Evolutionary conservation across 2,329 filamentous ascomycete species (phyloP).

Genomic region (Fusarium brachygibbosum): DNA sequence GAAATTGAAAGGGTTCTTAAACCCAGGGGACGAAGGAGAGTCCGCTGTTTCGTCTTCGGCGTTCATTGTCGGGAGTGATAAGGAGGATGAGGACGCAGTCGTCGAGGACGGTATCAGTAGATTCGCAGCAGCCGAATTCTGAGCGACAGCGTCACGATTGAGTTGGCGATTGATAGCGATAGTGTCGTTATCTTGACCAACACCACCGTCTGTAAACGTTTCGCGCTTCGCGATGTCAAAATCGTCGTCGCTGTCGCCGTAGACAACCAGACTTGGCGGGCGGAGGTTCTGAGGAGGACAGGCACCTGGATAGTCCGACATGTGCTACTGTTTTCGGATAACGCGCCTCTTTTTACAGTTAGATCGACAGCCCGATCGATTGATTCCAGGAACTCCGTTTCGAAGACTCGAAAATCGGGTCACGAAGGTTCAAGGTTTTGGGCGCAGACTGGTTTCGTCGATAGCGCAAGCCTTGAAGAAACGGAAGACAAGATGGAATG

Average conservation of each 20-base stretch:
- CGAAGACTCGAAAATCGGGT: conserved; percentile 9
- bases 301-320: conserved; percentile 43
- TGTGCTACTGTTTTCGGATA: conserved; percentile 41
- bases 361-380: conserved; percentile 19
- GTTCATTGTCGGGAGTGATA: conserved; percentile 39
- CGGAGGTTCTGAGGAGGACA: conserved; percentile 41
- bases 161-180: conserved; percentile 29
- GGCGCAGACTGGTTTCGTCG: conserved; percentile 32
- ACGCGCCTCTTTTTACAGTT: conserved; percentile 33
- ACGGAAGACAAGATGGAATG: conserved; percentile 34
- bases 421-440: conserved; percentile 21
- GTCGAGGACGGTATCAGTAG: conserved; percentile 37
- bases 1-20: conserved; percentile 90
- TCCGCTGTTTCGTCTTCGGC: conserved; percentile 33
- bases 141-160: conserved; percentile 33
- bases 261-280: conserved; percentile 48
- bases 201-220: conserved; percentile 23
- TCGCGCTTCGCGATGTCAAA: conserved; percentile 10
- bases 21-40: conserved; percentile 45
- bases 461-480: conserved; percentile 28
- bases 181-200: conserved; percentile 20
- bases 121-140: conserved; percentile 37
- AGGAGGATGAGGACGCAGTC: conserved; percentile 29
- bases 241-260: conserved; percentile 42
- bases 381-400: conserved; percentile 4